Conservation (phyloP, 2,329 filamentous ascomycete genomes). For the Colletotrichum sidae region DNA sequence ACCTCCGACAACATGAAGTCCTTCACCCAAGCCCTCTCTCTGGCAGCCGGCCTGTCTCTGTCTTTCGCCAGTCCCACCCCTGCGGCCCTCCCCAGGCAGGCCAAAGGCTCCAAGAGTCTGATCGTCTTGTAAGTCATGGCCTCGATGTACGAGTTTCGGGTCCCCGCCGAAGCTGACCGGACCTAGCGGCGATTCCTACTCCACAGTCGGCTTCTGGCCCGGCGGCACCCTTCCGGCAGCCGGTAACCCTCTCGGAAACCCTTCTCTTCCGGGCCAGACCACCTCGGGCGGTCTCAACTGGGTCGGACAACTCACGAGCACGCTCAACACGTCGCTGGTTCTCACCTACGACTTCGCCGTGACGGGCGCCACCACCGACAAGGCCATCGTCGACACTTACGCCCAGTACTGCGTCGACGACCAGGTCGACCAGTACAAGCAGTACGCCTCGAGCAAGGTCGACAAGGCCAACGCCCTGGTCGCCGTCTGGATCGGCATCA, state of each 20-base stretch:
- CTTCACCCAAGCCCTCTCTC: constrained; percentile 15
- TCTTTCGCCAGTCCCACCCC: constrained; percentile 27
- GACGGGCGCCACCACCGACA: constrained; percentile 63
- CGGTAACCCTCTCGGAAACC: constrained; percentile 71
- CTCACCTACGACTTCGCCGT: constrained; percentile 63
- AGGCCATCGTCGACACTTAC: constrained; percentile 61
- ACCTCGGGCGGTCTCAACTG: constrained; percentile 60
- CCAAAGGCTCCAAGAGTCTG: constrained; percentile 20
- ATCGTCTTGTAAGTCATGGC: constrained; percentile 26
- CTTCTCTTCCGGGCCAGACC: constrained; percentile 61
- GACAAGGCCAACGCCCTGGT: constrained; percentile 55
- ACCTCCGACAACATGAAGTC: constrained; percentile 20
- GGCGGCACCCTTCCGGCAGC: constrained; percentile 60
- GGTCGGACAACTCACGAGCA: constrained; percentile 57
- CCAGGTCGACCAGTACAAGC: constrained; percentile 58
- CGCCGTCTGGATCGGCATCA: constrained; percentile 66
- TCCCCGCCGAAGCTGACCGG: background rate
- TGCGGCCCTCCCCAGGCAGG: constrained; percentile 16
- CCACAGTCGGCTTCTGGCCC: constrained; percentile 67
- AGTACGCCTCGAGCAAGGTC: constrained; percentile 53
- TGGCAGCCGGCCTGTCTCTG: constrained; percentile 32
- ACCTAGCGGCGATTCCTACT: constrained; percentile 68
- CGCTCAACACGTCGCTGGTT: constrained; percentile 54
- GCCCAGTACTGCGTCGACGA: constrained; percentile 63
- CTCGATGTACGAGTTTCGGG: too few species aligned